phyloP scores from a whole-genome alignment of 2,329 filamentous ascomycete species.

The Calonectria multiphialidica region DNA sequence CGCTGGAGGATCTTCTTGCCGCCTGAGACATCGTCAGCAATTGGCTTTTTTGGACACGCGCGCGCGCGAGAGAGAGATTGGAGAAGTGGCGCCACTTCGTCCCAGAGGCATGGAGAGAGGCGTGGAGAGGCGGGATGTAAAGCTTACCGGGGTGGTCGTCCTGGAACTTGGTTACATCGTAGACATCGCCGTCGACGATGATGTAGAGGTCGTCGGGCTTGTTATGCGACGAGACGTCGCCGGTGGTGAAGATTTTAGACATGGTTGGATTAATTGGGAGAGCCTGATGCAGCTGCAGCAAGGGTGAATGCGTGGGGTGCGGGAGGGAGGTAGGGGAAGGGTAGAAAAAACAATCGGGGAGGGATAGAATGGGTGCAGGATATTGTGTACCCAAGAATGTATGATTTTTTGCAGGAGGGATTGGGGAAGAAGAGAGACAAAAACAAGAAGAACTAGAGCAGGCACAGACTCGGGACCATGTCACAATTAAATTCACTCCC shows the following conservation, averaged over 20 bases:
- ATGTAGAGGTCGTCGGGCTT: slow-evolving; percentile 89
- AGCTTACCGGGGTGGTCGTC: slow-evolving; percentile 83
- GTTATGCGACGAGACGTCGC: slow-evolving; percentile 93
- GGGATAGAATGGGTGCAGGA: neutral
- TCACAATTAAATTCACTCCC: slow-evolving; percentile 10
- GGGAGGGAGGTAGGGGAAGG: neutral
- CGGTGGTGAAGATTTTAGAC: slow-evolving; percentile 87
- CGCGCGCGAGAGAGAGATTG: neutral
- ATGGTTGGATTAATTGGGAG: slow-evolving; percentile 62
- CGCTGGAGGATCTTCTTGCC: slow-evolving; percentile 75
- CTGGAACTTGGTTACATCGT: slow-evolving; percentile 91
- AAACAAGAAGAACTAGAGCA: neutral
- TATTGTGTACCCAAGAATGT: neutral
- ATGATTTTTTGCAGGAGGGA: neutral
- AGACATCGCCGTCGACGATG: slow-evolving; percentile 94
- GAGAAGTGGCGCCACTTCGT: neutral
- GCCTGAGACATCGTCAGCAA: slow-evolving; percentile 51
- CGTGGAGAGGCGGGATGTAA: neutral
- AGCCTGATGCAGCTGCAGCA: neutral
- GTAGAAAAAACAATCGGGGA: neutral
- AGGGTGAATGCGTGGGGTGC: neutral
- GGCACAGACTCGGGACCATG: neutral
- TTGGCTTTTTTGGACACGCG: neutral
- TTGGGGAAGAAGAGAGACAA: neutral
- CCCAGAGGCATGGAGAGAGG: neutral